These are phyloP conservation scores for Rhododendron ferrugineum DNA, from an alignment of 148 eudicot genomes.

Conservation along the genomic window DNA sequence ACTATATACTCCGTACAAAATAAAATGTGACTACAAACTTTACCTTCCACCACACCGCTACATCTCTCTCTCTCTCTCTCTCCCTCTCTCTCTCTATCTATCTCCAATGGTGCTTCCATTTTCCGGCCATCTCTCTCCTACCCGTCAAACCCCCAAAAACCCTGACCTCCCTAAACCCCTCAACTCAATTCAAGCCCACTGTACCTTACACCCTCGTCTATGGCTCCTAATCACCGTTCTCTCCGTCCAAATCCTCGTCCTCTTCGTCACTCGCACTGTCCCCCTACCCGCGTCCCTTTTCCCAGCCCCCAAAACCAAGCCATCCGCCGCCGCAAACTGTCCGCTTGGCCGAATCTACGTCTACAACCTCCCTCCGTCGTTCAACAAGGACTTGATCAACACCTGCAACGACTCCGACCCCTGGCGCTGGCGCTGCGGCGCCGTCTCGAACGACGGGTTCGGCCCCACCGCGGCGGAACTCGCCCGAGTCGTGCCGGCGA, in stretches of 20 bases:
- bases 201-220: constrained; percentile 31
- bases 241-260: constrained; percentile 51
- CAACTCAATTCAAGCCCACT: constrained; percentile 17
- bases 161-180: constrained; percentile 22
- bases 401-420: constrained; percentile 57
- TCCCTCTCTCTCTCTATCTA: neutral
- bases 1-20: neutral
- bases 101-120: neutral
- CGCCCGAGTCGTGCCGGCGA: constrained; percentile 29
- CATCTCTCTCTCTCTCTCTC: neutral
- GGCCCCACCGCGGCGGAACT: constrained; percentile 37
- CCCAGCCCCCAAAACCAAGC: constrained; percentile 9
- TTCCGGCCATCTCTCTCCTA: neutral
- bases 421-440: constrained; percentile 50
- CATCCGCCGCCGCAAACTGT: constrained; percentile 23
- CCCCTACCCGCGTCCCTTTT: constrained; percentile 21
- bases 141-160: constrained; percentile 8
- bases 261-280: constrained; percentile 30
- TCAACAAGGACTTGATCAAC: constrained; percentile 44
- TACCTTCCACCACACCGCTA: neutral
- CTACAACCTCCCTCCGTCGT: constrained; percentile 50
- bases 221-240: constrained; percentile 53
- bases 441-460: constrained; percentile 59
- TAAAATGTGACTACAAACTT: neutral
- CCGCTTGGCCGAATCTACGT: constrained; percentile 50